Conservation (phyloP, 1,284 basidiomycete genomes). For the Cutaneotrichosporon mucoides region DNA sequence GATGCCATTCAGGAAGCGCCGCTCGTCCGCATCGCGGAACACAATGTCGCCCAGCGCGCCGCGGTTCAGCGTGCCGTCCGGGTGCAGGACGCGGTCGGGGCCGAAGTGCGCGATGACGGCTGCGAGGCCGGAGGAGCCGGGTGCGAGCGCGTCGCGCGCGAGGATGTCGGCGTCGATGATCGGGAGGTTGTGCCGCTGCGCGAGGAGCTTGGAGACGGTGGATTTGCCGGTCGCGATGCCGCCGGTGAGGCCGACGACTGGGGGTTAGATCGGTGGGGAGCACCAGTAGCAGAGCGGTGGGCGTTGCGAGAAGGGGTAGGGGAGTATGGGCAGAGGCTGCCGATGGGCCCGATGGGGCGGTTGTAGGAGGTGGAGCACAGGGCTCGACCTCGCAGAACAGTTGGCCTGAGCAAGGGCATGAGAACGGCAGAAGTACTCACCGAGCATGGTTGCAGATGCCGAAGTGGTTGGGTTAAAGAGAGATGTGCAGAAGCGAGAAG, state of each 20-base stretch:
- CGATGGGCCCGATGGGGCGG: too few relatives aligned
- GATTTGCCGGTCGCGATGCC: slow-evolving; percentile 92
- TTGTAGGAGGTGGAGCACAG: too few relatives aligned
- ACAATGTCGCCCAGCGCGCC: slow-evolving; percentile 78
- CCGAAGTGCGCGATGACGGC: slow-evolving; percentile 72
- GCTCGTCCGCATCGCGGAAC: slow-evolving; percentile 70
- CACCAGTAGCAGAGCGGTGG: too few relatives aligned
- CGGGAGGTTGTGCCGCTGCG: slow-evolving; percentile 58
- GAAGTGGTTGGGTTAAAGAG: too few relatives aligned
- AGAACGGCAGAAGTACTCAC: too few relatives aligned
- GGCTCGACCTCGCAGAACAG: too few relatives aligned
- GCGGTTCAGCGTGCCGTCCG: slow-evolving; percentile 72
- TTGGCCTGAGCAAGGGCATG: too few relatives aligned
- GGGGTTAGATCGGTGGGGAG: background rate
- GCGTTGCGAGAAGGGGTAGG: too few relatives aligned
- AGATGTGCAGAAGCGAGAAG: too few relatives aligned
- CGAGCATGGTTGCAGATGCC: too few relatives aligned
- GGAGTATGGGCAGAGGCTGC: too few relatives aligned
- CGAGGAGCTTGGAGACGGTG: slow-evolving; percentile 74
- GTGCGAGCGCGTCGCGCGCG: slow-evolving; percentile 80
- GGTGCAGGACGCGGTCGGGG: slow-evolving; percentile 57
- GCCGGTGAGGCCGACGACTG: slow-evolving; percentile 88
- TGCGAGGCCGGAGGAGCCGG: slow-evolving; percentile 69
- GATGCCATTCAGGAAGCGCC: slow-evolving; percentile 74
- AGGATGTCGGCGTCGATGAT: slow-evolving; percentile 90